Evolutionary conservation across 2,329 filamentous ascomycete genomes (phyloP).

Genomic region (Alternaria brassicae): DNA sequence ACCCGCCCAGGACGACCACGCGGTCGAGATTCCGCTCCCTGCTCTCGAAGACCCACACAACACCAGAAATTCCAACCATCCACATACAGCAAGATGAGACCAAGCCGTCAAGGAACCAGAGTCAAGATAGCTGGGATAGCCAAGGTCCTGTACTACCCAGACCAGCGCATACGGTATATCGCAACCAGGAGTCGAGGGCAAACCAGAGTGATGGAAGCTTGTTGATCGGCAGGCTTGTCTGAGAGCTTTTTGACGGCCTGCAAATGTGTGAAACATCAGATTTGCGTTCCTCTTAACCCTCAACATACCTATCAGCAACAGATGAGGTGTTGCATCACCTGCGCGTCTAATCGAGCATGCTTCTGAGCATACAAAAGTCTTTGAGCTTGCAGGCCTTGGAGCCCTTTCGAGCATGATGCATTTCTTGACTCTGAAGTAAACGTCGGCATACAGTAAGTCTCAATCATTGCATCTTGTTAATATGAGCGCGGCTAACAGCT

Average conservation of each 20-base stretch:
- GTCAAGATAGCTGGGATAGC: conserved; percentile 29
- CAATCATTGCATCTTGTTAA: rapidly evolving
- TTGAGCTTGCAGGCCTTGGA: no score
- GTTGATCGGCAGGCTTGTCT: conserved; percentile 28
- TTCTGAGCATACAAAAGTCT: neutral
- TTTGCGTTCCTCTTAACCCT: neutral
- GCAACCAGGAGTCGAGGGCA: conserved; percentile 11
- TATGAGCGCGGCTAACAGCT: neutral
- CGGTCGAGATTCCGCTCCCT: conserved; percentile 22
- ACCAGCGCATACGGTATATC: conserved; percentile 26
- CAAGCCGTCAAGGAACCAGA: conserved; percentile 29
- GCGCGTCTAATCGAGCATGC: neutral
- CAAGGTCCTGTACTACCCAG: conserved; percentile 25
- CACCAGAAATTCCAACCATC: conserved; percentile 27
- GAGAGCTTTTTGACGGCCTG: conserved; percentile 20
- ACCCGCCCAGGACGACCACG: conserved; percentile 4
- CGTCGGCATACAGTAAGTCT: neutral
- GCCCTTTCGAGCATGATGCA: neutral
- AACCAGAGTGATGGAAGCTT: conserved; percentile 25
- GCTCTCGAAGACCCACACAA: conserved; percentile 17
- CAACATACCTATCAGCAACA: neutral
- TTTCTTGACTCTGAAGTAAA: neutral
- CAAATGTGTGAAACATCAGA: neutral
- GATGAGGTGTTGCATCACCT: neutral
- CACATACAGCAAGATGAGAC: conserved; percentile 34